These are phyloP conservation scores for Hypoxylon sp. DNA, from an alignment of 2,329 filamentous ascomycete genomes.

Conservation along the genomic window DNA sequence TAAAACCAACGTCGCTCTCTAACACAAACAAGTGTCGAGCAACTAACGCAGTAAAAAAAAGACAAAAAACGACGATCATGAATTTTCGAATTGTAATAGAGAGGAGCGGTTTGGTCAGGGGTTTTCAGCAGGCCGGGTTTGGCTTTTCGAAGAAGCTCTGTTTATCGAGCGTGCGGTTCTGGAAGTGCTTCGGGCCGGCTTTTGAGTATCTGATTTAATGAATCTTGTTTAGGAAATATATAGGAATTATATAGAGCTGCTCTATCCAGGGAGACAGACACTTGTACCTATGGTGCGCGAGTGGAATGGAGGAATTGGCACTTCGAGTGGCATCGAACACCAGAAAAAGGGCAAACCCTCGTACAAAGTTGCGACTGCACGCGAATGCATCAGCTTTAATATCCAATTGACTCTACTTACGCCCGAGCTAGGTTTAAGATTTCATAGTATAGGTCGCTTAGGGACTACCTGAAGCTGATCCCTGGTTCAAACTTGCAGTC, in stretches of 20 bases:
- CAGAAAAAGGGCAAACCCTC: slow-evolving; percentile 3
- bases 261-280: slow-evolving; percentile 9
- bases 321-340: slow-evolving; percentile 8
- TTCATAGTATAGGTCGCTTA: too few species aligned
- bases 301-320: slow-evolving; percentile 8
- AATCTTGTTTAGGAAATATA: slow-evolving; percentile 18
- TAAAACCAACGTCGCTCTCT: slow-evolving; percentile 48
- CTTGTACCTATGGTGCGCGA: slow-evolving; percentile 18
- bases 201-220: slow-evolving; percentile 37
- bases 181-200: slow-evolving; percentile 39
- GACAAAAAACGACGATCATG: neutral
- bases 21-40: slow-evolving; percentile 16
- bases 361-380: neutral
- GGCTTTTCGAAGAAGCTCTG: slow-evolving; percentile 31
- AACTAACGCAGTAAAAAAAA: slow-evolving; percentile 33
- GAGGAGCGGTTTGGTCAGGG: slow-evolving; percentile 5
- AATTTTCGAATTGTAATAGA: neutral
- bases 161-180: slow-evolving; percentile 38
- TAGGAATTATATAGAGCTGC: too few species aligned
- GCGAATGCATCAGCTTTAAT: neutral
- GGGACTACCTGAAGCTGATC: neutral
- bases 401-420: neutral
- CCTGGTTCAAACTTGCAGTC: neutral
- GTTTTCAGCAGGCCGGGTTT: slow-evolving; percentile 1
- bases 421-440: neutral